Base-by-base conservation (phyloP, 148 eudicot species). In the Dianthus caryophyllus region DNA sequence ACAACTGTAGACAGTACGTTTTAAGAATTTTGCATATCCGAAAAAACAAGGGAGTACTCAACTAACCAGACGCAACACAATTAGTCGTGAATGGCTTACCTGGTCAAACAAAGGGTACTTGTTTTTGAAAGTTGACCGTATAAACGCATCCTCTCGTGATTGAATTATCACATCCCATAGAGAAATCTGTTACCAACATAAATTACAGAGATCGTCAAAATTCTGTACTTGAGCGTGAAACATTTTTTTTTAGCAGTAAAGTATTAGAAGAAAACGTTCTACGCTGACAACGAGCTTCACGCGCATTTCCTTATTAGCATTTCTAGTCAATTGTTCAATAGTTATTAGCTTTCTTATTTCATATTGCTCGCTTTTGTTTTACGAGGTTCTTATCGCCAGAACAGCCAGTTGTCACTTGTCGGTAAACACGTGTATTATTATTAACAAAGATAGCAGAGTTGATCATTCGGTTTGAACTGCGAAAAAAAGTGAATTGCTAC, bases 121-220 rank as follows among this genome's bases (percentile, higher is more conserved):
- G 87, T 94, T 94, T 72, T 84, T 81, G 47, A 88, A 82, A 26
- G 85, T 85, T 67, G 84, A 78, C 73, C 75, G 74, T 68, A 94
- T 84, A 60, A 75, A 78, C 46, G 96, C 98, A 30, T 84, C 78
- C 63, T 90, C 97, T 68, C 74, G 80, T 24, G 92, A 77, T 54
- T 91, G 90, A 70, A 94, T 86, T 15, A 90, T 90, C 62, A 81
- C 91, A 79, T 94, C 98, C 98, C 98, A 94, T 48, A 94, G 75
- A 4, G 98, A 94, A 55, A 90, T 80, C 98, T 94, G 79, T 29
- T 18, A 30, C 64, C 46, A 69, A 15, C 44, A 16, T 57, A 65
- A 27, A 71, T 29, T 20, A 12, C 0, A 66, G 1, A 54, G 71
- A 61, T 24, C 60, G 48, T 52, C 13, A 61, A 70, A 24, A 24